phyloP scores from a whole-genome alignment of 2,329 filamentous ascomycete genomes.

The Trichoderma citrinoviride region DNA sequence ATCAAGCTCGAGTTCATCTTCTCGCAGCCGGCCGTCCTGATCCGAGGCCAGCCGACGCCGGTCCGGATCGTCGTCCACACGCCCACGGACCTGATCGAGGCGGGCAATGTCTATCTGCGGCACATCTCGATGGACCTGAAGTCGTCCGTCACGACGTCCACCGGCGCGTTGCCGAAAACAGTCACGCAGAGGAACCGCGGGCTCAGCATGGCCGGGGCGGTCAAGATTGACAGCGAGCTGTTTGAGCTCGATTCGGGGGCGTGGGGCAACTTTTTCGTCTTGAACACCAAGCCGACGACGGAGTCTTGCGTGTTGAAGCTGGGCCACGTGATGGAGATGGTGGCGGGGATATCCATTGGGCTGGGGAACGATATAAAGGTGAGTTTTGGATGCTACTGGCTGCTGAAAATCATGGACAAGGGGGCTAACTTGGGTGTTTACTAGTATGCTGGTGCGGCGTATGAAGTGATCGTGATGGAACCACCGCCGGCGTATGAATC shows the following conservation, averaged over 20 bases:
- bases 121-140: constrained; percentile 2
- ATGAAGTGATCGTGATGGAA: constrained; percentile 11
- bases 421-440: not conserved
- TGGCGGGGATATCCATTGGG: constrained; percentile 6
- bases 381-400: not conserved
- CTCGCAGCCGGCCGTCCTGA: constrained; percentile 3
- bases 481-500: constrained; percentile 10
- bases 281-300: constrained; percentile 14
- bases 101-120: constrained; percentile 2
- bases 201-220: constrained; percentile 8
- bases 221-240: constrained; percentile 8
- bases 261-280: constrained; percentile 15
- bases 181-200: constrained; percentile 4
- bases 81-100: not conserved
- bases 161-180: not conserved
- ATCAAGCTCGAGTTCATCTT: constrained; percentile 6
- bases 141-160: not conserved
- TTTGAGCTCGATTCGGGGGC: constrained; percentile 12
- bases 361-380: constrained; percentile 9
- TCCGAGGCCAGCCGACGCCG: constrained; percentile 9
- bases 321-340: constrained; percentile 6
- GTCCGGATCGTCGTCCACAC: constrained; percentile 6
- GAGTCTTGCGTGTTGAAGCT: constrained; percentile 6
- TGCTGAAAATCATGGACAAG: not conserved
- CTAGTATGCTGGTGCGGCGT: constrained; percentile 3